Conservation (phyloP, 495 filamentous ascomycete genomes). For the Massariosphaeria phaeospora region DNA sequence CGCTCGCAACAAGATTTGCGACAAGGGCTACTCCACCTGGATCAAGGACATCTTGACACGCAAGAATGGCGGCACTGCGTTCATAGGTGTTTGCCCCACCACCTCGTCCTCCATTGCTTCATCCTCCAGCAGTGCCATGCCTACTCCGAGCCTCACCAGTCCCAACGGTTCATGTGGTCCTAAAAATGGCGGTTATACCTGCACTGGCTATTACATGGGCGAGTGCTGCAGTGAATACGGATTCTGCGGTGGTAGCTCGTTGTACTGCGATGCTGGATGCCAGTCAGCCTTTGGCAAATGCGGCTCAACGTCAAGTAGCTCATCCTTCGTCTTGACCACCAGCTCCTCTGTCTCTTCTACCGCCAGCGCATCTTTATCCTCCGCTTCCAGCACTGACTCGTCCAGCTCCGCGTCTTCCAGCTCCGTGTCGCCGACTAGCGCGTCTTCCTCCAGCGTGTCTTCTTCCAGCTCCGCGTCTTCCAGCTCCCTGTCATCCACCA, state of each 20-base stretch:
- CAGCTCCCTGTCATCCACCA: not conserved
- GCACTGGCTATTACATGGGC: conserved; percentile 9
- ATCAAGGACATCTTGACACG: conserved; percentile 45
- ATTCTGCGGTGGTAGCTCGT: conserved; percentile 7
- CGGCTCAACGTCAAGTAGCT: conserved; percentile 3
- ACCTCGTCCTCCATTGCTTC: conserved; percentile 8
- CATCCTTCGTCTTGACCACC: not conserved
- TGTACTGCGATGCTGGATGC: conserved; percentile 16
- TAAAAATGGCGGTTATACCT: conserved; percentile 13
- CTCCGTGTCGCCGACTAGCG: not conserved
- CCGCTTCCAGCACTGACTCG: not conserved
- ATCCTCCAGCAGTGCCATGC: conserved; percentile 1
- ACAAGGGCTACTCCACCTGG: conserved; percentile 43
- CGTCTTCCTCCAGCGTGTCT: not conserved
- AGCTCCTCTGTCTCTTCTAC: not conserved
- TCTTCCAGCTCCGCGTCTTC: not conserved
- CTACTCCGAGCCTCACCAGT: not conserved
- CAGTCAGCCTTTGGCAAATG: conserved; percentile 11
- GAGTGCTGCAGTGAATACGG: conserved; percentile 17
- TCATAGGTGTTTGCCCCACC: conserved; percentile 2
- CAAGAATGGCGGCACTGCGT: not conserved
- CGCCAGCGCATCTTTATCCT: not conserved
- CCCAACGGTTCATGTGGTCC: conserved; percentile 7
- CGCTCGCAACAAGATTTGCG: conserved; percentile 46
- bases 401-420: not conserved